Evolutionary conservation across 257 asterid genomes (phyloP).

Genomic region (Forsythia suspensa): DNA sequence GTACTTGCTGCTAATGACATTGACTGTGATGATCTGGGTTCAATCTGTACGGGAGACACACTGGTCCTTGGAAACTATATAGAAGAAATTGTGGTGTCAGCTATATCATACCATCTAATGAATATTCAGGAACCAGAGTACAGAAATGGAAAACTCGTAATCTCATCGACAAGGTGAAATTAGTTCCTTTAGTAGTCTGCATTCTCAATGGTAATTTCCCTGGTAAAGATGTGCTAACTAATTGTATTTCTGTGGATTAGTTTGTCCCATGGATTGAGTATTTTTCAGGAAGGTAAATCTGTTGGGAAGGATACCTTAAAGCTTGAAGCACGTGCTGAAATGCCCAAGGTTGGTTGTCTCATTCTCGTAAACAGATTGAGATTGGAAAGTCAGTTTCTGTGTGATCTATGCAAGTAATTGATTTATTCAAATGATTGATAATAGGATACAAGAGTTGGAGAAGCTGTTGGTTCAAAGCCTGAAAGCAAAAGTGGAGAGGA

Average conservation of each 20-base stretch:
- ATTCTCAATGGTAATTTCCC: neutral
- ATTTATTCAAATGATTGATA: neutral
- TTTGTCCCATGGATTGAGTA: slow-evolving; percentile 67
- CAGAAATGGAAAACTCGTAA: slow-evolving; percentile 83
- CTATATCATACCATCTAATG: slow-evolving; percentile 83
- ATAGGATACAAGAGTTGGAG: slow-evolving; percentile 40
- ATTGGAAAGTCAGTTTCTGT: neutral
- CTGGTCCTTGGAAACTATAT: slow-evolving; percentile 69
- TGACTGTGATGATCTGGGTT: slow-evolving; percentile 76
- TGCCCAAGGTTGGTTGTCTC: slow-evolving; percentile 47
- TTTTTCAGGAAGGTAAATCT: slow-evolving; percentile 70
- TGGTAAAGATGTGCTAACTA: slow-evolving; percentile 29
- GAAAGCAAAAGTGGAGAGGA: slow-evolving; percentile 49
- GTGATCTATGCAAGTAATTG: neutral
- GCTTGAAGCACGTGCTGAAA: slow-evolving; percentile 55
- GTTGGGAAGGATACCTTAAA: slow-evolving; percentile 45
- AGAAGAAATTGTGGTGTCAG: slow-evolving; percentile 89
- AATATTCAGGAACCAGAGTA: slow-evolving; percentile 62
- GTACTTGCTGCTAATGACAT: slow-evolving; percentile 87
- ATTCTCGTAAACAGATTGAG: neutral
- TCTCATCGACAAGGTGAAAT: slow-evolving; percentile 68
- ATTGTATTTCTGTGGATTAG: slow-evolving; percentile 34
- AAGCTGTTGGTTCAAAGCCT: slow-evolving; percentile 31
- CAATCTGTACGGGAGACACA: slow-evolving; percentile 71
- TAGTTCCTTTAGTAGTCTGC: neutral